Evolutionary conservation across 1,284 basidiomycete genomes (phyloP).

Genomic region (Irpex sp.): DNA sequence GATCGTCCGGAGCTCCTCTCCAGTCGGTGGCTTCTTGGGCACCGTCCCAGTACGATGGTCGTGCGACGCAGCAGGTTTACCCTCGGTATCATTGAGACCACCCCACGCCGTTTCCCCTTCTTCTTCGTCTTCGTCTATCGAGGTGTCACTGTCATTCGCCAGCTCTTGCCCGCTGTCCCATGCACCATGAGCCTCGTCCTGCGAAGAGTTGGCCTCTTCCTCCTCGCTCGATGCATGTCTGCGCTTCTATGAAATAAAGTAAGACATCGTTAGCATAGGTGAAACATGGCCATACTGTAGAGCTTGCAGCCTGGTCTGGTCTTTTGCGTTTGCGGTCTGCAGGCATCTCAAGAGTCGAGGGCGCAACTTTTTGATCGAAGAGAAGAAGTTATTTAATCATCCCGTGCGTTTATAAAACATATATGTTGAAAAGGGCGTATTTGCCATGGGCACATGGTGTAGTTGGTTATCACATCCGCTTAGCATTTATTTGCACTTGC

Average conservation of each 20-base stretch:
- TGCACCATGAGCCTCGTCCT: neutral
- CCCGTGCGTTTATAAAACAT: too few species aligned
- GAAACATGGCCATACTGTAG: neutral
- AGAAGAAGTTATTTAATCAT: neutral
- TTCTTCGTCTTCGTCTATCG: conserved; percentile 24
- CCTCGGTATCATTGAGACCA: conserved; percentile 11
- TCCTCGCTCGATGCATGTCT: neutral
- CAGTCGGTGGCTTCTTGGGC: conserved; percentile 49
- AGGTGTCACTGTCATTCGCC: conserved; percentile 9
- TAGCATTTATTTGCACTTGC: conserved; percentile 25
- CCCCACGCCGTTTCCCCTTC: conserved; percentile 15
- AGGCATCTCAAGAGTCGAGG: neutral
- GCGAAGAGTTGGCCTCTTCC: neutral
- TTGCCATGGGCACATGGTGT: conserved; percentile 34
- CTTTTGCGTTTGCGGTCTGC: neutral
- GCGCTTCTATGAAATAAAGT: neutral
- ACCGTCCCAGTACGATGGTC: conserved; percentile 15
- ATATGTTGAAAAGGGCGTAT: neutral
- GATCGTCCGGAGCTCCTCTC: conserved; percentile 71
- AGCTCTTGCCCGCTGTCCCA: neutral
- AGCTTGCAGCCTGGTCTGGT: neutral
- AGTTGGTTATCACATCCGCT: conserved; percentile 46
- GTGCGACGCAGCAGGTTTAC: neutral
- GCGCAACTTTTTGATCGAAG: neutral
- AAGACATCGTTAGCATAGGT: neutral